phyloP scores from a whole-genome alignment of 1,284 basidiomycete genomes.

The Irpex sp. region DNA sequence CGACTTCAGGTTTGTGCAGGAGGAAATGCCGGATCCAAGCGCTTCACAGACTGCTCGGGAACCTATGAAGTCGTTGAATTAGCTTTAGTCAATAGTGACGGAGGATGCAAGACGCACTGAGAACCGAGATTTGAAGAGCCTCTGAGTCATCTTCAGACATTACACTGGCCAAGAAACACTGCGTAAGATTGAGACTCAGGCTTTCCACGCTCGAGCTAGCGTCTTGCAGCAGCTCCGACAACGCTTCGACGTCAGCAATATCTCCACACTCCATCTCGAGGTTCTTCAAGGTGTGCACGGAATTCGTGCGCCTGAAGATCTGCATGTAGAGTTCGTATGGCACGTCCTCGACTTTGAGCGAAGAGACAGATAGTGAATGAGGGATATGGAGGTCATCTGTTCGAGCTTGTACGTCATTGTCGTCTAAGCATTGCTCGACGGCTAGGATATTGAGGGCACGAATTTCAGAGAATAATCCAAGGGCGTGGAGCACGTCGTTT shows the following conservation, averaged over 20 bases:
- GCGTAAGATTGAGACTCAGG: conserved; percentile 6
- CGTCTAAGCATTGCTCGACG: conserved; percentile 1
- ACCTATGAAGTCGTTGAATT: neutral
- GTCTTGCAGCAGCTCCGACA: conserved; percentile 2
- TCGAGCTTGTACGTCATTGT: neutral
- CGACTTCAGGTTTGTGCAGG: neutral
- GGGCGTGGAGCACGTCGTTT: conserved; percentile 3
- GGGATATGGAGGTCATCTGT: neutral
- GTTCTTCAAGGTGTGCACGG: neutral
- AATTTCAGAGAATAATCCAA: conserved; percentile 8
- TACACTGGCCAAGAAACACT: conserved; percentile 2
- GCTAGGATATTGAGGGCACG: neutral
- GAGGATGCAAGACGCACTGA: neutral
- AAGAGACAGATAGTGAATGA: neutral
- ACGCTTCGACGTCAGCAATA: neutral
- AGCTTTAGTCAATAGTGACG: neutral
- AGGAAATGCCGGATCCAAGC: conserved; percentile 1
- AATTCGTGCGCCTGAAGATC: neutral
- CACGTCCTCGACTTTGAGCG: conserved; percentile 5
- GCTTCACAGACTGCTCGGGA: neutral
- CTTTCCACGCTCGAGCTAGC: neutral
- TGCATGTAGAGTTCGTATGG: conserved; percentile 4
- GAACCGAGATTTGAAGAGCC: neutral
- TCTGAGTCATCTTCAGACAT: neutral
- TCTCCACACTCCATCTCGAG: conserved; percentile 2